Base-by-base conservation (phyloP, 306 rosid genomes). In the Gleditsia sinensis region DNA sequence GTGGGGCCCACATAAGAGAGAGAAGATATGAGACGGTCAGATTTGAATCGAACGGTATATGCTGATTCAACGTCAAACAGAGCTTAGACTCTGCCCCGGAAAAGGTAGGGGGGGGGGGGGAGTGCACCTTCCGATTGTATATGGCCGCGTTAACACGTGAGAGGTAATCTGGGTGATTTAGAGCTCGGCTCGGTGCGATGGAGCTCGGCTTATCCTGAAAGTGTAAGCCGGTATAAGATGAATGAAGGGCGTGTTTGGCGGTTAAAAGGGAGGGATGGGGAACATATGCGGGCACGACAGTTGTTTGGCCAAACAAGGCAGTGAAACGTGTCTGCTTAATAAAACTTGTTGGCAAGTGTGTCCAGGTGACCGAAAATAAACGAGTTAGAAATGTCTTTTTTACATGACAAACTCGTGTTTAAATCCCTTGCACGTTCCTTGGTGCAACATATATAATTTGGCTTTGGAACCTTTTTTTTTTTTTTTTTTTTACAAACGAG, bases 271-370 rank as follows among this genome's bases (percentile, higher is more conserved):
- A 12, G 34, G 36, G 23, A 19, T 14, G 0, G 53, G 21, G 13
- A 36, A 42, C 53, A 64, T 64, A 24, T 32, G 51, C 53, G 7
- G 23, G 16, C 36, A 64, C 54, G 21, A 40, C 21, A 24, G 10
- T 7, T 64, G 70, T 40, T 64, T 23, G 53, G 54, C 70, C 70
- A 64, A 64, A 64, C 34, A 8, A 23, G 70, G 70, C 54, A 64
- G 54, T 64, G 34, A 27, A 27, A 56, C 20, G 27, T 56, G 37
- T 56, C 12, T 25, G 9, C 6, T 7, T 27, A 2, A 6, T 25
- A 56, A 11, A 37, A 37, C 24, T 40, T 14, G 69, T 21, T 23
- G 56, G 56, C 25, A 20, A 20, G 36, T 23, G 37, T 42, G 13
- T 9, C n/a, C 46, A 7, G 1, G 13, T 12, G 20, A 24, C 5